Conservation (phyloP, 1,139 yeast genomes). For the Kodamaea alishanica region DNA sequence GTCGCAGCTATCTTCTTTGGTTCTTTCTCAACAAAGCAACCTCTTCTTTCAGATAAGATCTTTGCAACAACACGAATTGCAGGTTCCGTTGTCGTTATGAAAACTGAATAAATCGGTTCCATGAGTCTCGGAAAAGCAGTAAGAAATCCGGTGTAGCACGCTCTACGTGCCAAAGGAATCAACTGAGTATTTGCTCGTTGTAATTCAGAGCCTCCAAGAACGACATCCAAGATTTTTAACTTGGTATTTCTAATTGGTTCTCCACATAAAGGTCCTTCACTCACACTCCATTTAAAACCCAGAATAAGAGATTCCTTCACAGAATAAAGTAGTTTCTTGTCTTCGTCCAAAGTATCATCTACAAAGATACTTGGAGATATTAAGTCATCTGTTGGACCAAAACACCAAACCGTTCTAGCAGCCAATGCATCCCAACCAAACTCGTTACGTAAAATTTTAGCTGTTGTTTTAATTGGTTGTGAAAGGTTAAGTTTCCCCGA, state of each 20-base stretch:
- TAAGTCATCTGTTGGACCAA: slow-evolving; percentile 56
- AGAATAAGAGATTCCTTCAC: slow-evolving; percentile 56
- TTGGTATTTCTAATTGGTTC: slow-evolving; percentile 72
- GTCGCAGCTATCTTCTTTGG: slow-evolving; percentile 64
- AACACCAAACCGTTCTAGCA: slow-evolving; percentile 78
- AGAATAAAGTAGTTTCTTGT: slow-evolving; percentile 45
- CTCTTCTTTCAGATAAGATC: slow-evolving; percentile 62
- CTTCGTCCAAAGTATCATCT: slow-evolving; percentile 71
- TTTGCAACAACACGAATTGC: slow-evolving; percentile 45
- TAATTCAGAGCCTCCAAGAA: slow-evolving; percentile 44
- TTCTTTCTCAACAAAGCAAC: slow-evolving; percentile 32
- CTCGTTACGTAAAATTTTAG: slow-evolving; percentile 52
- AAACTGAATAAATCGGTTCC: slow-evolving; percentile 78
- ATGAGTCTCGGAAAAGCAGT: slow-evolving; percentile 75
- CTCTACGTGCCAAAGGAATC: slow-evolving; percentile 78
- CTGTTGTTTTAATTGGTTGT: slow-evolving; percentile 40
- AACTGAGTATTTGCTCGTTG: slow-evolving; percentile 68
- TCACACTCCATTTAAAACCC: slow-evolving; percentile 81
- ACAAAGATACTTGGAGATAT: slow-evolving; percentile 57
- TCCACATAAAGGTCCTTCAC: slow-evolving; percentile 89
- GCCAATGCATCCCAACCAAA: slow-evolving; percentile 84
- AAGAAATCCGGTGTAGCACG: slow-evolving; percentile 78
- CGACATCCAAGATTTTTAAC: slow-evolving; percentile 67
- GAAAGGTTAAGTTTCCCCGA: slow-evolving; percentile 39
- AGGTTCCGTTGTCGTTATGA: slow-evolving; percentile 51